Conservation (phyloP, 768 basidiomycete species). For the Rhizopogon roseolus region DNA sequence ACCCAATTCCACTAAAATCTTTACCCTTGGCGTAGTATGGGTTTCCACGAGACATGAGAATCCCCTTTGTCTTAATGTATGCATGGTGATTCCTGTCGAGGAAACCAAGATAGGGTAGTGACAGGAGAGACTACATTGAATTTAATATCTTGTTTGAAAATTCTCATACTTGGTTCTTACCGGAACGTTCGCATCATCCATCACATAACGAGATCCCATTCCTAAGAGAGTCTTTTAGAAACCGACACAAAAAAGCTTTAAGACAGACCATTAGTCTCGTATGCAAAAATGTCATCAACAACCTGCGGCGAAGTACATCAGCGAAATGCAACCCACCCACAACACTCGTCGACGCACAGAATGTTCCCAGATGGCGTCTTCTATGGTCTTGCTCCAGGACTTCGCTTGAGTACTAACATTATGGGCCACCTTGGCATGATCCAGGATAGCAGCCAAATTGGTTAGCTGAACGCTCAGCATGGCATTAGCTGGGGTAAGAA, state of each 20-base stretch:
- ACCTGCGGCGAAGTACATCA: constrained; percentile 33
- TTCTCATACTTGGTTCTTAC: constrained; percentile 32
- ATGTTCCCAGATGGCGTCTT: constrained; percentile 55
- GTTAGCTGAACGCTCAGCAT: constrained; percentile 74
- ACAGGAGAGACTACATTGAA: constrained; percentile 56
- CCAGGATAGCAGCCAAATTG: constrained; percentile 57
- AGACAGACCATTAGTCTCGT: constrained; percentile 64
- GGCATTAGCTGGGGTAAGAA: constrained; percentile 75
- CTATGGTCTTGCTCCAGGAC: constrained; percentile 53
- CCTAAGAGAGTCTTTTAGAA: constrained; percentile 30
- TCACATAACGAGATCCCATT: constrained; percentile 66
- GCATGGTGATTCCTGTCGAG: constrained; percentile 52
- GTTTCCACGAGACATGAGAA: constrained; percentile 58
- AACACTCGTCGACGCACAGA: constrained; percentile 36
- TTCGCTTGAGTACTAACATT: constrained; percentile 51
- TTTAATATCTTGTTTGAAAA: neutral
- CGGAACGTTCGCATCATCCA: constrained; percentile 86
- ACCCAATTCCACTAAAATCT: constrained; percentile 69
- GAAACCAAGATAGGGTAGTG: constrained; percentile 77
- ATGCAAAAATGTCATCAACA: constrained; percentile 64
- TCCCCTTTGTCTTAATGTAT: constrained; percentile 60
- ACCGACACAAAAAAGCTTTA: neutral
- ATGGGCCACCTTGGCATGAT: constrained; percentile 39
- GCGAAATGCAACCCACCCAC: neutral
- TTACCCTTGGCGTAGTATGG: constrained; percentile 66